Percentiles rank a stretch among this genome's conserved stretches.
These are phyloP conservation scores for Neocucurbitaria cava DNA, from an alignment of 2,329 filamentous ascomycete genomes.

Conservation along the genomic window DNA sequence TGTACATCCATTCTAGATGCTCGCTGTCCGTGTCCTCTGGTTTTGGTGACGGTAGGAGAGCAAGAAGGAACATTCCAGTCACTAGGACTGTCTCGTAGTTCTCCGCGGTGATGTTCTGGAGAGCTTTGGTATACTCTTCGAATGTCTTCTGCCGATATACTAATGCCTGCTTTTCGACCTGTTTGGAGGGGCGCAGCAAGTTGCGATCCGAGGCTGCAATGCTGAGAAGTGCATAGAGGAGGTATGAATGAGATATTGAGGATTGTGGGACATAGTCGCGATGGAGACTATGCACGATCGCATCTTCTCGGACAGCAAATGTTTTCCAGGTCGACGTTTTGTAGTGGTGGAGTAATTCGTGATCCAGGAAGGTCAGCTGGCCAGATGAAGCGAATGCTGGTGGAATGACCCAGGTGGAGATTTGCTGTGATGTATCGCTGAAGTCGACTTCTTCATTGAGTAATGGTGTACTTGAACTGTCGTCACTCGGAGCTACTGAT, in stretches of 20 bases:
- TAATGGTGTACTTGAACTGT: background rate
- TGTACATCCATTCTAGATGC: constrained; percentile 32
- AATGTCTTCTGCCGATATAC: constrained; percentile 40
- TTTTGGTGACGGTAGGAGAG: constrained; percentile 26
- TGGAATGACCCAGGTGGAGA: constrained; percentile 26
- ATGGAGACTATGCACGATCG: constrained; percentile 22
- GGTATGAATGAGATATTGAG: constrained; percentile 26
- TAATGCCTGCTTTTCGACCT: constrained; percentile 19
- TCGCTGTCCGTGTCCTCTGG: constrained; percentile 6
- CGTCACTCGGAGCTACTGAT: background rate
- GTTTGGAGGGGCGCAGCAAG: constrained; percentile 12
- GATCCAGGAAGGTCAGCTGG: constrained; percentile 23
- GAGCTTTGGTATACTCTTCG: constrained; percentile 30
- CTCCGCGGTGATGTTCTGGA: constrained; percentile 37
- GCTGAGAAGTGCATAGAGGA: constrained; percentile 38
- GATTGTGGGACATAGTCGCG: constrained; percentile 31
- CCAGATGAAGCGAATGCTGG: constrained; percentile 27
- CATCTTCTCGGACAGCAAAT: constrained; percentile 29
- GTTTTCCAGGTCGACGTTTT: constrained; percentile 30
- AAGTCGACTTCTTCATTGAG: constrained; percentile 17
- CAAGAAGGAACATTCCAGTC: constrained; percentile 32
- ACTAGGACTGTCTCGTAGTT: constrained; percentile 43
- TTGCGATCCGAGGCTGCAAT: constrained; percentile 35
- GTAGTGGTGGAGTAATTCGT: constrained; percentile 37
- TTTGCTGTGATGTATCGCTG: constrained; percentile 10